Conservation (phyloP, 768 basidiomycete genomes). For the Lactarius vividus region DNA sequence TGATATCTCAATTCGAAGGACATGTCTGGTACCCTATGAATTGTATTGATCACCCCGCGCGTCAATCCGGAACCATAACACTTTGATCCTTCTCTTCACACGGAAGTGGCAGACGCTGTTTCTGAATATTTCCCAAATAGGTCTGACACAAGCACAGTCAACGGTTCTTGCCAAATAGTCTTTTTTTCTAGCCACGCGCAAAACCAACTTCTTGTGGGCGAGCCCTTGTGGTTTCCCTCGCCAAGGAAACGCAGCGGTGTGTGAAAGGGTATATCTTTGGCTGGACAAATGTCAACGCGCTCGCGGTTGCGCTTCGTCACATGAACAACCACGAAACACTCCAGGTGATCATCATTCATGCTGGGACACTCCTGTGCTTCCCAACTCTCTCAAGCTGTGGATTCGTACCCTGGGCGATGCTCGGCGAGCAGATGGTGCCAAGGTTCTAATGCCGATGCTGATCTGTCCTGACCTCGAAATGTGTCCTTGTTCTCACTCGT, state of each 20-base stretch:
- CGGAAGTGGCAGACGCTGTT: too few relatives aligned
- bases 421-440: neutral
- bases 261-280: neutral
- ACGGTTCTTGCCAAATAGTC: neutral
- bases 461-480: neutral
- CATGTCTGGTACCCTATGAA: too few relatives aligned
- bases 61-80: too few relatives aligned
- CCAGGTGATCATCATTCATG: neutral
- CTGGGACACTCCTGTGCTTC: neutral
- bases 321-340: neutral
- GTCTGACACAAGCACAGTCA: neutral
- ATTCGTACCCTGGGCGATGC: neutral
- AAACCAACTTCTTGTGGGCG: neutral
- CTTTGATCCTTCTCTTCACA: too few relatives aligned
- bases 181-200: neutral
- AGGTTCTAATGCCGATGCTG: neutral
- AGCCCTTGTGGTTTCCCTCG: neutral
- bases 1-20: too few relatives aligned
- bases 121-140: neutral
- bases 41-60: too few relatives aligned
- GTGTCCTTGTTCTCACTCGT: neutral
- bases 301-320: neutral
- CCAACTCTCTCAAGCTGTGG: neutral
- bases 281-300: neutral
- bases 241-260: neutral